Evolutionary conservation across 805 yeast species (phyloP).

Genomic region (Starmerella sp.): DNA sequence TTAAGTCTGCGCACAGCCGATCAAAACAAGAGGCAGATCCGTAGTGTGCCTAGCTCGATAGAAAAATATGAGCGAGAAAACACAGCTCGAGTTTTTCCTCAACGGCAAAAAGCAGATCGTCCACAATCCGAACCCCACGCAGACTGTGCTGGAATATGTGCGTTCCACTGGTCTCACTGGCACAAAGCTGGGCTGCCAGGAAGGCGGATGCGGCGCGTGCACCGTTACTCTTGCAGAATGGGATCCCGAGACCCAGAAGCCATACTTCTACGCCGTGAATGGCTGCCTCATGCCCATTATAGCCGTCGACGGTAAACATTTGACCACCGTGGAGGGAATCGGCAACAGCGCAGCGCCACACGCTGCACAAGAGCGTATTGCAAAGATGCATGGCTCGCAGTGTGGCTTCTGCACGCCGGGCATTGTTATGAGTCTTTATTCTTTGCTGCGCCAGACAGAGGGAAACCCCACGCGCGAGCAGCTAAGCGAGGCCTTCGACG

Average conservation of each 20-base stretch:
- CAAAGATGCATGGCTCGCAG: conserved; percentile 40
- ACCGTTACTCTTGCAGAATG: conserved; percentile 35
- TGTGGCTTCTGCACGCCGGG: conserved; percentile 45
- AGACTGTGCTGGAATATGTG: conserved; percentile 36
- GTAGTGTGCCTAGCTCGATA: no score
- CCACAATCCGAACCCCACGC: conserved; percentile 35
- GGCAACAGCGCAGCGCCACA: conserved; percentile 35
- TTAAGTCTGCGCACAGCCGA: background rate
- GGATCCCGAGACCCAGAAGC: conserved; percentile 25
- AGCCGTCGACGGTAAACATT: conserved; percentile 37
- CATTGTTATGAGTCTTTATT: conserved; percentile 39
- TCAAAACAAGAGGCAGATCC: no score
- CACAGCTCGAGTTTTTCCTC: conserved; percentile 29
- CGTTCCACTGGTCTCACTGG: conserved; percentile 34
- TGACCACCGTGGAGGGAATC: conserved; percentile 40
- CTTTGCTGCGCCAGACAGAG: conserved; percentile 33
- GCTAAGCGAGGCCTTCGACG: conserved; percentile 37
- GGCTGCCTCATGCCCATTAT: conserved; percentile 40
- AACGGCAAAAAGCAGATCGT: conserved; percentile 33
- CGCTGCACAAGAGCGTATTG: conserved; percentile 41
- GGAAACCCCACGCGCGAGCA: conserved; percentile 33
- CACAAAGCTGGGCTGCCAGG: conserved; percentile 40
- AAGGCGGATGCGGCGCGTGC: conserved; percentile 44
- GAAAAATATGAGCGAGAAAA: background rate
- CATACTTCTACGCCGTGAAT: conserved; percentile 33